phyloP scores from a whole-genome alignment of 2,329 filamentous ascomycete genomes.

The Alternaria triticimaculans region DNA sequence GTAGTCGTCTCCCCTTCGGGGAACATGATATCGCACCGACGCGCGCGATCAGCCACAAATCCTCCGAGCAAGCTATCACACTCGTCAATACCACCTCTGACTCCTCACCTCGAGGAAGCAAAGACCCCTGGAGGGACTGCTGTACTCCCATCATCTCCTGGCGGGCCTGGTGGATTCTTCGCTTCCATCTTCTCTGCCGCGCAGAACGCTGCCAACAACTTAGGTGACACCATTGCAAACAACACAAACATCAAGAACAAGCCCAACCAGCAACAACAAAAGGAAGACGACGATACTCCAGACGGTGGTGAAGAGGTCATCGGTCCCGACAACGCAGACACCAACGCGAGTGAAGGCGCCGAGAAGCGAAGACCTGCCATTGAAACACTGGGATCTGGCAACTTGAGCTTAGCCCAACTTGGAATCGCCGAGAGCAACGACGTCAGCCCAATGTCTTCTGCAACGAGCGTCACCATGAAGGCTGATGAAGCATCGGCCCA shows the following conservation, averaged over 20 bases:
- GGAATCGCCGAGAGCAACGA: conserved; percentile 72
- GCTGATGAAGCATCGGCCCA: conserved; percentile 63
- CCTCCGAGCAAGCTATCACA: conserved; percentile 87
- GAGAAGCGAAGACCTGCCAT: conserved; percentile 72
- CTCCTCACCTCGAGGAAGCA: conserved; percentile 76
- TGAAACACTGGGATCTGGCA: conserved; percentile 86
- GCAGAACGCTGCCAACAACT: conserved; percentile 82
- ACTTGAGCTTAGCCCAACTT: conserved; percentile 86
- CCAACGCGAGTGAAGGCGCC: conserved; percentile 23
- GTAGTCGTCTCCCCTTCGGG: conserved; percentile 68
- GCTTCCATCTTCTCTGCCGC: conserved; percentile 91
- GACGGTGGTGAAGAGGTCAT: conserved; percentile 53
- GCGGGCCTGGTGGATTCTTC: conserved; percentile 73
- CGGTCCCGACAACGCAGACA: conserved; percentile 36
- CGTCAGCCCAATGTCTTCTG: conserved; percentile 65
- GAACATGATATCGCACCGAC: conserved; percentile 76
- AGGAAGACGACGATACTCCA: conserved; percentile 34
- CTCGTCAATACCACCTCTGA: conserved; percentile 68
- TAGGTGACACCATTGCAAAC: conserved; percentile 77
- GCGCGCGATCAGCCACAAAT: conserved; percentile 64
- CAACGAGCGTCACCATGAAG: conserved; percentile 61
- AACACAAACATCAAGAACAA: conserved; percentile 60
- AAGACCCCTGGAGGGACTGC: conserved; percentile 64
- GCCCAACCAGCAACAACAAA: conserved; percentile 48
- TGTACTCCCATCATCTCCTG: conserved; percentile 52